These are phyloP conservation scores for Tribonema minus DNA, from an alignment of 108 stramenopile genomes.

Conservation along the genomic window DNA sequence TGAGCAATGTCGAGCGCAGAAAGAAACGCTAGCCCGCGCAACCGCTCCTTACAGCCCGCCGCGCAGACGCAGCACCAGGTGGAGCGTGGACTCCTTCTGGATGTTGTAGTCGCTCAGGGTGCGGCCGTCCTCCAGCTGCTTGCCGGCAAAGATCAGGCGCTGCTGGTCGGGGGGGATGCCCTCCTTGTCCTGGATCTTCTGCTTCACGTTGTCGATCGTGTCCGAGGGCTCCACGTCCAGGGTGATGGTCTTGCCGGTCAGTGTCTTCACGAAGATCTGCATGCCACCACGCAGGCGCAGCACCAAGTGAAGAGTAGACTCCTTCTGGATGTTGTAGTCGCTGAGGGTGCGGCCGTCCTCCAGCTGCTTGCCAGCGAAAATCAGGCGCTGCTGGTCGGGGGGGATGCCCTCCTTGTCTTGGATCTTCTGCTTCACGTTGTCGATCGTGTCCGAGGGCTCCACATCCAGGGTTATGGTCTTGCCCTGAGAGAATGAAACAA, in stretches of 20 bases:
- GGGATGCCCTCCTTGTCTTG: constrained; percentile 91
- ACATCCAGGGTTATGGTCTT: constrained; percentile 99
- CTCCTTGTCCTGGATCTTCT: too few relatives aligned
- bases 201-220: too few relatives aligned
- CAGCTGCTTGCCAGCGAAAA: constrained; percentile 78
- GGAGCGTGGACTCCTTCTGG: constrained; percentile 81
- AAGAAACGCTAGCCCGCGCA: too few relatives aligned
- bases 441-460: constrained; percentile 94
- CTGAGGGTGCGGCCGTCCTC: constrained; percentile 97
- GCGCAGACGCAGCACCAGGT: constrained; percentile 77
- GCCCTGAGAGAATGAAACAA: constrained; percentile 49
- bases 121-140: constrained; percentile 81
- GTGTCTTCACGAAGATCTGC: constrained; percentile 93
- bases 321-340: constrained; percentile 97
- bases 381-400: constrained; percentile 66
- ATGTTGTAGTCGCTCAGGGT: constrained; percentile 73
- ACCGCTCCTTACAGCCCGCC: too few relatives aligned
- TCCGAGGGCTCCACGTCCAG: too few relatives aligned
- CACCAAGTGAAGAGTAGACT: constrained; percentile 87
- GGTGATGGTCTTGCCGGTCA: too few relatives aligned
- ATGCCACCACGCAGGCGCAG: constrained; percentile 80
- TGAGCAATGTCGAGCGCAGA: too few relatives aligned
- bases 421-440: constrained; percentile 98
- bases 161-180: too few relatives aligned
- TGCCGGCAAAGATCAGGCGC: constrained; percentile 94